phyloP scores from a whole-genome alignment of 1,284 basidiomycete species.

The Sporisorium scitamineum region DNA sequence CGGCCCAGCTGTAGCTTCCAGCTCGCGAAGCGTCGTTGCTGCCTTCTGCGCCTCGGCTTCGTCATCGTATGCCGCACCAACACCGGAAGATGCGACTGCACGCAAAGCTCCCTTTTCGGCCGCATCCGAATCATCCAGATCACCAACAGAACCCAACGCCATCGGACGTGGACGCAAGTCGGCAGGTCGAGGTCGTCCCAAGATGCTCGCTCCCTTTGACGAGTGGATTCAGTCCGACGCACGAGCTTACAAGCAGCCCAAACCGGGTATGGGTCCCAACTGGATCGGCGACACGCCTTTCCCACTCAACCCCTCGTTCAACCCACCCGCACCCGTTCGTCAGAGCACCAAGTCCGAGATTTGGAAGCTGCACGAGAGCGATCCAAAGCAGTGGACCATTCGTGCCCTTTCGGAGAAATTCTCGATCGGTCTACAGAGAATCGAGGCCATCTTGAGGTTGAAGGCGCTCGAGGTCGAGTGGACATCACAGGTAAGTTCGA shows the following conservation, averaged over 20 bases:
- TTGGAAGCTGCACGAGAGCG: slow-evolving; percentile 58
- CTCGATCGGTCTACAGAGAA: slow-evolving; percentile 56
- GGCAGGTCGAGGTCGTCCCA: slow-evolving; percentile 37
- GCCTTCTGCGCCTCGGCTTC: slow-evolving; percentile 36
- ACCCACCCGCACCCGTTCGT: slow-evolving; percentile 61
- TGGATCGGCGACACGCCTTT: slow-evolving; percentile 67
- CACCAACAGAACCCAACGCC: slow-evolving; percentile 25
- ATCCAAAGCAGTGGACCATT: slow-evolving; percentile 60
- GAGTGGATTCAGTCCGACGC: slow-evolving; percentile 61
- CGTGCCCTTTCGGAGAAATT: slow-evolving; percentile 62
- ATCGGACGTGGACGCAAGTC: slow-evolving; percentile 46
- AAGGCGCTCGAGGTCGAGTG: slow-evolving; percentile 65
- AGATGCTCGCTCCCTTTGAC: slow-evolving; percentile 54
- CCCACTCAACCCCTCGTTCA: slow-evolving; percentile 66
- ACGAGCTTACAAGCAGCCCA: slow-evolving; percentile 55
- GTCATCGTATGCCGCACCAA: slow-evolving; percentile 25
- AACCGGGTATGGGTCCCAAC: slow-evolving; percentile 60
- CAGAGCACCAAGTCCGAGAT: slow-evolving; percentile 60
- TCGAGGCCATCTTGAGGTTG: slow-evolving; percentile 62
- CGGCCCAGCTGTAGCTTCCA: slow-evolving; percentile 38
- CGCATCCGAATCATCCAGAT: slow-evolving; percentile 30
- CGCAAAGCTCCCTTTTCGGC: slow-evolving; percentile 35
- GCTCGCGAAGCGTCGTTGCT: slow-evolving; percentile 32
- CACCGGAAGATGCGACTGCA: slow-evolving; percentile 32
- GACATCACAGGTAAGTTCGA: slow-evolving; percentile 54